Conservation (phyloP, 371 early-diverging fungal species). For the Batkoa obscura region DNA sequence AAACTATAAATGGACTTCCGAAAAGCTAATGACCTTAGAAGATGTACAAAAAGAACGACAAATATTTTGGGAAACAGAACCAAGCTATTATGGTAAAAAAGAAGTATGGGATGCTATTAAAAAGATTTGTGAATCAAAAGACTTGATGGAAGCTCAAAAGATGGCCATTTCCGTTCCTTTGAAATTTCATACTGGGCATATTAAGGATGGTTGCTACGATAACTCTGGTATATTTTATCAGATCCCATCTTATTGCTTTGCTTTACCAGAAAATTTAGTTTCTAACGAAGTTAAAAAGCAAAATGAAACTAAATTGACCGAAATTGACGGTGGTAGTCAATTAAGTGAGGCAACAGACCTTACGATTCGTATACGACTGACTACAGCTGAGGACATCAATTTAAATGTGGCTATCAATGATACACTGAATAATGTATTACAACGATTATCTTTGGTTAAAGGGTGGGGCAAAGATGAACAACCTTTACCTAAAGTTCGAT, state of each 20-base stretch:
- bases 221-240: constrained; percentile 41
- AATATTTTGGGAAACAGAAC: constrained; percentile 57
- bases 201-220: constrained; percentile 51
- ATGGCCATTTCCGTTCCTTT: constrained; percentile 41
- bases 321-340: not conserved
- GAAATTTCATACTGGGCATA: constrained; percentile 42
- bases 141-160: constrained; percentile 25
- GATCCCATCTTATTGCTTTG: constrained; percentile 41
- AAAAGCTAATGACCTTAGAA: constrained; percentile 19
- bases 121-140: constrained; percentile 20
- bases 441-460: not conserved
- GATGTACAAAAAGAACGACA: constrained; percentile 27
- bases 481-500: not conserved
- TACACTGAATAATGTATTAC: not conserved
- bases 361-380: not conserved
- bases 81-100: constrained; percentile 30
- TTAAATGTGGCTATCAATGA: not conserved
- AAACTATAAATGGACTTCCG: constrained; percentile 16
- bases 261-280: constrained; percentile 32
- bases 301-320: not conserved
- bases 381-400: not conserved
- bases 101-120: constrained; percentile 57
- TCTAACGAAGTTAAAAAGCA: not conserved
- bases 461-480: not conserved
- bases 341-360: not conserved